A percentile compares a stretch with the other conserved stretches of the same genome.
Evolutionary conservation across 1,139 yeast species (phyloP).

Genomic region (Scheffersomyces titani): DNA sequence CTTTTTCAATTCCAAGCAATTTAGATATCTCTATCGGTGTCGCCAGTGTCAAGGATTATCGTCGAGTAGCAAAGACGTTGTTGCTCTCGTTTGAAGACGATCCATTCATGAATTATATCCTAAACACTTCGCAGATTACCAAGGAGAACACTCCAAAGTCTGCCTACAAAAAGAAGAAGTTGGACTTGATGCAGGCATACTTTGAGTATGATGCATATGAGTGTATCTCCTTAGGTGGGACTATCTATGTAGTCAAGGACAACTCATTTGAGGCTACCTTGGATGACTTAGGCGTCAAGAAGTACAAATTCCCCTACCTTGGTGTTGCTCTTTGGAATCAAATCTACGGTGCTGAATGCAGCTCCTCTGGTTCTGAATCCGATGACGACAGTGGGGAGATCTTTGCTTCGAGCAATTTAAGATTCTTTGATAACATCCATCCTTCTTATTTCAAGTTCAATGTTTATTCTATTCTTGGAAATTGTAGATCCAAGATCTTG

Average conservation of each 20-base stretch:
- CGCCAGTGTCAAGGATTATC: constrained; percentile 35
- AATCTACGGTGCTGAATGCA: constrained; percentile 22
- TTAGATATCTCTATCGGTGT: constrained; percentile 32
- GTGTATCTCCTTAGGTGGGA: constrained; percentile 34
- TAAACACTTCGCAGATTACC: constrained; percentile 30
- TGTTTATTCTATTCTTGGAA: constrained; percentile 33
- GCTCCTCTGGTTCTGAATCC: constrained; percentile 9
- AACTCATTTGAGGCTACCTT: constrained; percentile 26
- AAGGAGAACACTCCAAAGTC: constrained; percentile 16
- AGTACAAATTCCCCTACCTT: constrained; percentile 26
- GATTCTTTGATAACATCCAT: constrained; percentile 23
- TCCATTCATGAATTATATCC: constrained; percentile 42
- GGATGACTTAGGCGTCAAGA: constrained; percentile 23
- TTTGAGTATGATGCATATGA: constrained; percentile 41
- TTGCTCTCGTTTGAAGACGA: constrained; percentile 40
- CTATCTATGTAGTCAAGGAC: constrained; percentile 36
- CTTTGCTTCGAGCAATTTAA: constrained; percentile 17
- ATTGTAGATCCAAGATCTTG: constrained; percentile 36
- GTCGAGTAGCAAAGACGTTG: constrained; percentile 41
- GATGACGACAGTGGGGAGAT: constrained; percentile 14
- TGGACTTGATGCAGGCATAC: constrained; percentile 36
- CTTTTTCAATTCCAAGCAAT: constrained; percentile 19
- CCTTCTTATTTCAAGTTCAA: constrained; percentile 35
- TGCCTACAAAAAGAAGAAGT: constrained; percentile 27
- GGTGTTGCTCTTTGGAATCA: constrained; percentile 44